Evolutionary conservation across 768 basidiomycete genomes (phyloP).

Genomic region (Panellus pusillus): DNA sequence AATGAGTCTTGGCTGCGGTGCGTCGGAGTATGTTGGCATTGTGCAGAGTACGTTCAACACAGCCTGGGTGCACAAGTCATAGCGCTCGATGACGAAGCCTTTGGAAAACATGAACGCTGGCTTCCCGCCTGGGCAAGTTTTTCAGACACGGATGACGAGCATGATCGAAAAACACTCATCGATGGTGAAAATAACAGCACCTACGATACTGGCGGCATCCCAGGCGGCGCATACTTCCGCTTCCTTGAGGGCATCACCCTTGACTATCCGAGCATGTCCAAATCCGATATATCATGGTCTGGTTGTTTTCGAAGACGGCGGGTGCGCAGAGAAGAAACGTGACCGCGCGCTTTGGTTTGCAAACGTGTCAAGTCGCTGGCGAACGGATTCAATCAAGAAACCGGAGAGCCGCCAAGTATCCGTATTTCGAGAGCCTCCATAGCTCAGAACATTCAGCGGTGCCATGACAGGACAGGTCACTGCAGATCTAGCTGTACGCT

Average conservation of each 20-base stretch:
- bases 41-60: conserved; percentile 58
- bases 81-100: conserved; percentile 49
- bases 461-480: background rate
- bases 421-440: conserved; percentile 57
- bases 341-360: conserved; percentile 56
- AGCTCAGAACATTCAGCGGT: conserved; percentile 39
- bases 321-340: no score
- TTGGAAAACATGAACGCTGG: conserved; percentile 46
- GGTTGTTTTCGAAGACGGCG: conserved; percentile 57
- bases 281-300: conserved; percentile 46
- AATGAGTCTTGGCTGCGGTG: conserved; percentile 49
- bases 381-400: conserved; percentile 34
- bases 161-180: conserved; percentile 38
- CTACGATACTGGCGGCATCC: conserved; percentile 46
- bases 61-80: conserved; percentile 58
- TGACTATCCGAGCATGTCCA: conserved; percentile 53
- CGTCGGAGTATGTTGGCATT: conserved; percentile 37
- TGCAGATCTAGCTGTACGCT: no score
- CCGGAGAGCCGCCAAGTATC: conserved; percentile 46
- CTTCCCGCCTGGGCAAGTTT: conserved; percentile 40
- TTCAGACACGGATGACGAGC: conserved; percentile 1
- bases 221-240: conserved; percentile 60
- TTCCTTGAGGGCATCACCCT: conserved; percentile 62
- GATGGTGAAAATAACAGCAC: conserved; percentile 60
- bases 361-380: conserved; percentile 6